phyloP scores from a whole-genome alignment of 2,329 filamentous ascomycete species.

The Penicillium verrucosum region DNA sequence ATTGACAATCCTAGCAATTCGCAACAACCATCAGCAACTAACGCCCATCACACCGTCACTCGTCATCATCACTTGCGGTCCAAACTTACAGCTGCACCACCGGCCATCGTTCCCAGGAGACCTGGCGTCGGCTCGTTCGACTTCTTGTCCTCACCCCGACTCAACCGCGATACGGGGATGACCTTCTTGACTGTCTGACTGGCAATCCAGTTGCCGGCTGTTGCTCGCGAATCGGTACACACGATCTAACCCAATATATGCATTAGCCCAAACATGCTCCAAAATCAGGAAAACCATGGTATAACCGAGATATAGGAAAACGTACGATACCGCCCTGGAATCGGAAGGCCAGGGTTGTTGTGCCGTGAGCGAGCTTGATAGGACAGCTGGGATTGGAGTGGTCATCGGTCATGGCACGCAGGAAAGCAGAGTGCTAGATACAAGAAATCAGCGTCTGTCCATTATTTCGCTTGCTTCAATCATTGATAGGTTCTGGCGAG shows the following conservation, averaged over 20 bases:
- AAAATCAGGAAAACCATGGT: background rate
- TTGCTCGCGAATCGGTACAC: conserved; percentile 94
- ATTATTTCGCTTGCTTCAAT: background rate
- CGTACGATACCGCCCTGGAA: conserved; percentile 87
- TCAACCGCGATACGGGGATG: conserved; percentile 55
- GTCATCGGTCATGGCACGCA: conserved; percentile 96
- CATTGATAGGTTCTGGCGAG: background rate
- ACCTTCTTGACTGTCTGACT: conserved; percentile 99
- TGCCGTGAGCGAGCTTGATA: conserved; percentile 99
- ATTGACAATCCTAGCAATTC: conserved; percentile 78
- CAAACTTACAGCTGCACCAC: conserved; percentile 76
- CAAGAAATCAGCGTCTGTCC: conserved; percentile 2
- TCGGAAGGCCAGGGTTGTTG: conserved; percentile 94
- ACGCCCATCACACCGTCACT: background rate
- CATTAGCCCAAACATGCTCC: background rate
- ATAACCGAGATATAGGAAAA: conserved; percentile 1
- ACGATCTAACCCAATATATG: conserved; percentile 61
- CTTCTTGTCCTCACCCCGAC: conserved; percentile 38
- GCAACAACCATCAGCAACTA: conserved; percentile 11
- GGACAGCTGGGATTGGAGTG: conserved; percentile 93
- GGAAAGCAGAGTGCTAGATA: conserved; percentile 79
- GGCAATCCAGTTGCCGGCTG: conserved; percentile 98
- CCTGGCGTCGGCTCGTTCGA: conserved; percentile 35
- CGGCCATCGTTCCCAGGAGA: conserved; percentile 95
- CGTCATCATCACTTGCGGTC: background rate